Conservation (phyloP, 306 rosid species). For the Begonia masoniana region DNA sequence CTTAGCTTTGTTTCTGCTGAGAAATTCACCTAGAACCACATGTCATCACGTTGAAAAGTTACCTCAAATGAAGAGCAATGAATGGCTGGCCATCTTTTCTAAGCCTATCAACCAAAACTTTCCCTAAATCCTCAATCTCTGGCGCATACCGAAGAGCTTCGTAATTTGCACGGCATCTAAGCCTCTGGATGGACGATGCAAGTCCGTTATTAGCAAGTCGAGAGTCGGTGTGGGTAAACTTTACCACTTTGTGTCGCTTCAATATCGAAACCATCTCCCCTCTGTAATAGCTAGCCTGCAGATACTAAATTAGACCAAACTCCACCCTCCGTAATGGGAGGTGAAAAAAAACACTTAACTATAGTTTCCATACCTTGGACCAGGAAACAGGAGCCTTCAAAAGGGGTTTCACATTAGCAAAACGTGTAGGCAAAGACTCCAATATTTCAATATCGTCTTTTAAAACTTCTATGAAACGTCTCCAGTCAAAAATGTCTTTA, state of each 20-base stretch:
- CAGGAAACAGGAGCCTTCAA: constrained; percentile 91
- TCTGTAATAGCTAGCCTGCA: constrained; percentile 93
- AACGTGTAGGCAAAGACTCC: constrained; percentile 57
- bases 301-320: too few species aligned
- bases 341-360: too few species aligned
- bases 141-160: constrained; percentile 56
- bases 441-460: constrained; percentile 62
- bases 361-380: constrained; percentile 62
- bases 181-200: constrained; percentile 68
- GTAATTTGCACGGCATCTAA: constrained; percentile 83
- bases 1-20: constrained; percentile 1
- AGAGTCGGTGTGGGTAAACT: constrained; percentile 83
- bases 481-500: constrained; percentile 96
- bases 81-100: constrained; percentile 58
- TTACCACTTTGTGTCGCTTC: constrained; percentile 51
- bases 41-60: not conserved
- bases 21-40: not conserved
- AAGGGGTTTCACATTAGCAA: constrained; percentile 40
- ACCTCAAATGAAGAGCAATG: constrained; percentile 94
- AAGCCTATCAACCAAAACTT: constrained; percentile 54
- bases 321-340: too few species aligned
- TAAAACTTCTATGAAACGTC: constrained; percentile 64
- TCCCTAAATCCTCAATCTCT: constrained; percentile 87
- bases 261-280: constrained; percentile 59
- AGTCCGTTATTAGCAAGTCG: constrained; percentile 84